Percentiles rank a stretch among this genome's conserved stretches.
phyloP scores from a whole-genome alignment of 371 early-diverging fungal species.

The Mucor piriformis region DNA sequence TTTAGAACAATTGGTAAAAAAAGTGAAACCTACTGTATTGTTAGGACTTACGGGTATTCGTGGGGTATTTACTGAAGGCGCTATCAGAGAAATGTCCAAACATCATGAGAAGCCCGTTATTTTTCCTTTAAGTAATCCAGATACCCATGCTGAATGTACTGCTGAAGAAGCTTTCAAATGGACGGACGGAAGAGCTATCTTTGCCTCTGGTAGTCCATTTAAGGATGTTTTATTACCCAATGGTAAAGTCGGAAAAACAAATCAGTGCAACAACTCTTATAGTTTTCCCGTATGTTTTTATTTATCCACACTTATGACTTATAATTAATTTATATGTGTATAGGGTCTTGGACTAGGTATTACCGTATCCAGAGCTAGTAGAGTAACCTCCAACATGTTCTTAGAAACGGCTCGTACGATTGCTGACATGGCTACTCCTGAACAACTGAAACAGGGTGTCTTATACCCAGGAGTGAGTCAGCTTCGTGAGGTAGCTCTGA shows the following conservation, averaged over 20 bases:
- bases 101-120: constrained; percentile 59
- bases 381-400: constrained; percentile 61
- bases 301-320: neutral
- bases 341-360: constrained; percentile 62
- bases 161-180: constrained; percentile 64
- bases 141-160: constrained; percentile 66
- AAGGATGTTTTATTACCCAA: constrained; percentile 48
- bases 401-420: constrained; percentile 61
- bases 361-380: constrained; percentile 54
- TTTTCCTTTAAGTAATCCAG: constrained; percentile 70
- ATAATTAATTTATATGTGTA: neutral
- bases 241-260: constrained; percentile 54
- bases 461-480: constrained; percentile 60
- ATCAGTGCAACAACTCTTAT: constrained; percentile 67
- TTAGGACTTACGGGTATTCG: constrained; percentile 61
- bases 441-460: constrained; percentile 59
- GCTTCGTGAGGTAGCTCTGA: constrained; percentile 52
- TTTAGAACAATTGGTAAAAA: constrained; percentile 58
- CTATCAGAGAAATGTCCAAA: constrained; percentile 59
- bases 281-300: constrained; percentile 47
- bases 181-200: constrained; percentile 64
- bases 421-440: constrained; percentile 59
- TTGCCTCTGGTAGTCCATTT: constrained; percentile 66
- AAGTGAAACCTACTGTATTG: constrained; percentile 64
- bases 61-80: constrained; percentile 64